Conservation (phyloP, 352 stramenopile genomes). For the Phytophthora pisi region DNA sequence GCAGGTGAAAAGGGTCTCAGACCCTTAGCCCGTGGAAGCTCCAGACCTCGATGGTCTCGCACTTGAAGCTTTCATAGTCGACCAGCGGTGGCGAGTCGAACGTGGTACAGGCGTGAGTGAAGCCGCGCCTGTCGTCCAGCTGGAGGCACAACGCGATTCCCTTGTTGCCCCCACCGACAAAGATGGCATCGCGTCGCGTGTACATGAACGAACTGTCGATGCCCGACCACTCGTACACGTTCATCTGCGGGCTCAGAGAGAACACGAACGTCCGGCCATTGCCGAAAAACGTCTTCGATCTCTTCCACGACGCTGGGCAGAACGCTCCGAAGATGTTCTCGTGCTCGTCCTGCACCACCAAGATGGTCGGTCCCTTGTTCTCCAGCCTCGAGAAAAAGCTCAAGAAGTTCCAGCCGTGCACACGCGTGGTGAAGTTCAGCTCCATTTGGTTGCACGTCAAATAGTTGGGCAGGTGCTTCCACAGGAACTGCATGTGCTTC, state of each 20-base stretch:
- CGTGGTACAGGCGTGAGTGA: constrained; percentile 64
- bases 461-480: constrained; percentile 62
- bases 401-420: constrained; percentile 74
- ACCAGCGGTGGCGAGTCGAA: constrained; percentile 68
- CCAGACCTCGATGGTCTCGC: constrained; percentile 74
- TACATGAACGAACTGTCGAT: constrained; percentile 81
- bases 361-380: constrained; percentile 67
- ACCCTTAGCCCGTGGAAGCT: constrained; percentile 73
- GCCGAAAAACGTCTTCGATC: constrained; percentile 60
- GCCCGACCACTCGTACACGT: constrained; percentile 63
- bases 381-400: constrained; percentile 67
- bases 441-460: constrained; percentile 77
- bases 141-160: constrained; percentile 76
- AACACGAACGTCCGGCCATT: constrained; percentile 83
- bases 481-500: constrained; percentile 72
- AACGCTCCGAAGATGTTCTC: constrained; percentile 83
- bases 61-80: constrained; percentile 57
- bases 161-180: constrained; percentile 69
- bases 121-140: constrained; percentile 73
- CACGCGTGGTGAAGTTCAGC: constrained; percentile 62
- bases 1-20: constrained; percentile 21
- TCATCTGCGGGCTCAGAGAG: constrained; percentile 61
- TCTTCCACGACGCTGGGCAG: constrained; percentile 68
- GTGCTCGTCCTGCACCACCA: constrained; percentile 69
- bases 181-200: constrained; percentile 51